These are phyloP conservation scores for Pichia paraexigua DNA, from an alignment of 805 yeast species.

Conservation along the genomic window DNA sequence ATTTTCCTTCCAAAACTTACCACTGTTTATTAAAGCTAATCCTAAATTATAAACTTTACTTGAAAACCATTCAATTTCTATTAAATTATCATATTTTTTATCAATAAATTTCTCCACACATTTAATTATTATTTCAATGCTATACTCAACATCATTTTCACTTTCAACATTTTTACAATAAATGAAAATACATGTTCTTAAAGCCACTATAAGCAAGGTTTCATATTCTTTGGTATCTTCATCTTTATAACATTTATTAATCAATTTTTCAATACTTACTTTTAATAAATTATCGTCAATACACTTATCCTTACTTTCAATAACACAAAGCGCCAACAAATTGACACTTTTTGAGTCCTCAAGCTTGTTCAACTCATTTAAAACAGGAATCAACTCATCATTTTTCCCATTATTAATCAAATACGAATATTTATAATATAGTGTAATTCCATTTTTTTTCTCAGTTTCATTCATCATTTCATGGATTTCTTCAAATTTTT, in stretches of 20 bases:
- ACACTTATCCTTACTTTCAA: constrained; percentile 16
- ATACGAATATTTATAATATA: constrained; percentile 21
- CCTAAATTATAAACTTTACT: constrained; percentile 34
- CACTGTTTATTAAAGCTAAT: constrained; percentile 16
- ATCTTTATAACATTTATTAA: not conserved
- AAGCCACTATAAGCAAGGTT: constrained; percentile 9
- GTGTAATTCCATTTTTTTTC: constrained; percentile 23
- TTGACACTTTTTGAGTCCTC: constrained; percentile 4
- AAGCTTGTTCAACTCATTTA: constrained; percentile 3
- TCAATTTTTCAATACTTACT: constrained; percentile 2
- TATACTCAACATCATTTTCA: not conserved
- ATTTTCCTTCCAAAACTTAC: not conserved
- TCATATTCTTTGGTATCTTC: not conserved
- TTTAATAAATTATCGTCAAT: not conserved
- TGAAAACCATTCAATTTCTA: constrained; percentile 31
- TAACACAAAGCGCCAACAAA: constrained; percentile 25
- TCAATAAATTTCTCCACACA: not conserved
- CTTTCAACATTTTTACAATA: constrained; percentile 12
- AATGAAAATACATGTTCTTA: constrained; percentile 13
- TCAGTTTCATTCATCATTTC: constrained; percentile 20
- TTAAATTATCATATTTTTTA: not conserved
- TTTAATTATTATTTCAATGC: not conserved
- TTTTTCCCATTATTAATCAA: not conserved
- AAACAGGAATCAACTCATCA: not conserved
- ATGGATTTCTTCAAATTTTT: constrained; percentile 17